Conservation (phyloP, 345 rosid genomes). For the Arabis hirsuta region DNA sequence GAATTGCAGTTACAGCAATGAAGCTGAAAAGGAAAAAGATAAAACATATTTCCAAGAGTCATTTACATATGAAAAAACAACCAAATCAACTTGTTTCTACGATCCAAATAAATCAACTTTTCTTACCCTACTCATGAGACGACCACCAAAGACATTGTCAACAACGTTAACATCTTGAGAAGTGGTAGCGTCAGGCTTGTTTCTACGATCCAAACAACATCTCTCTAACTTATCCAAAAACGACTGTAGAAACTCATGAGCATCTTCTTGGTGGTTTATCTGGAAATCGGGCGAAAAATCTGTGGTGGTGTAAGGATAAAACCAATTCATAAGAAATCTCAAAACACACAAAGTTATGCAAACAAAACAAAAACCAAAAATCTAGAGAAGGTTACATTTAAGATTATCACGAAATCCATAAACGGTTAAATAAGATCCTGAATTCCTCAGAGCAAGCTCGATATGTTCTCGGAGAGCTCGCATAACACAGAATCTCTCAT, state of each 20-base stretch:
- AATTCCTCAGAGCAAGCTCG: conserved; percentile 56
- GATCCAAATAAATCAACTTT: background rate
- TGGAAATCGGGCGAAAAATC: conserved; percentile 65
- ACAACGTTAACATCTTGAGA: conserved; percentile 56
- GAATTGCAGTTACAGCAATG: conserved; percentile 69
- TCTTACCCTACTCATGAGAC: conserved; percentile 77
- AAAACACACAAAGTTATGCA: conserved; percentile 10
- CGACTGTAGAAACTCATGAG: conserved; percentile 83
- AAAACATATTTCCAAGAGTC: no score
- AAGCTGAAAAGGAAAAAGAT: conserved; percentile 49
- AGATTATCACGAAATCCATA: conserved; percentile 57
- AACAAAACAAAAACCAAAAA: background rate
- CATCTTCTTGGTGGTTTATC: conserved; percentile 81
- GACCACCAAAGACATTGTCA: conserved; percentile 72
- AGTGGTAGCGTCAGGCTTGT: conserved; percentile 28
- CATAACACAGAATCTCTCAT: conserved; percentile 64
- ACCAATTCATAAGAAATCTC: background rate
- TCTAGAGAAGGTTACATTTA: conserved; percentile 55
- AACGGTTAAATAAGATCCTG: conserved; percentile 62
- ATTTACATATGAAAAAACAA: no score
- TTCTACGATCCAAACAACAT: conserved; percentile 52
- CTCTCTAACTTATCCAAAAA: conserved; percentile 71
- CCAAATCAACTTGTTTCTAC: no score
- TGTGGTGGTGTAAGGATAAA: conserved; percentile 50
- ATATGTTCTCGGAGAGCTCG: conserved; percentile 65